A percentile compares a stretch with the other conserved stretches of the same genome.
Evolutionary conservation across 139 green algal species (phyloP).

Genomic region (Yamagishiella unicocca): DNA sequence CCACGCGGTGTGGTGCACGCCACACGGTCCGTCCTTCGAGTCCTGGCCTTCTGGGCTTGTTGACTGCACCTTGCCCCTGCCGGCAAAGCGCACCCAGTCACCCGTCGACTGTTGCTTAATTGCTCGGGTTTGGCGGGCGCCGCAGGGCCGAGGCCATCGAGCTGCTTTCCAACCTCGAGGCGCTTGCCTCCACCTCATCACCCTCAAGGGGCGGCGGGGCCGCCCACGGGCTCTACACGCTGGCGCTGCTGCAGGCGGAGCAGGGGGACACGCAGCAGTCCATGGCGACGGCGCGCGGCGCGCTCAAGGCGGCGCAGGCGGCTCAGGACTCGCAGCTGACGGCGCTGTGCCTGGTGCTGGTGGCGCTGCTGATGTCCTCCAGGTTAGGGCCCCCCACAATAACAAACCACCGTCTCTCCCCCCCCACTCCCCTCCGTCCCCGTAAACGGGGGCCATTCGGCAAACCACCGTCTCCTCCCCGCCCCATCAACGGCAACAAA

Average conservation of each 20-base stretch:
- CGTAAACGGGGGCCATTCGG: too few relatives aligned
- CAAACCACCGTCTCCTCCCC: too few relatives aligned
- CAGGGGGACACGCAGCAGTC: slow-evolving; percentile 9
- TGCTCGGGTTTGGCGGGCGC: too few relatives aligned
- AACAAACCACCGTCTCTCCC: too few relatives aligned
- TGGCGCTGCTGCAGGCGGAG: slow-evolving; percentile 50
- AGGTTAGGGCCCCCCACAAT: slow-evolving; percentile 1
- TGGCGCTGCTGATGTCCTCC: slow-evolving; percentile 36
- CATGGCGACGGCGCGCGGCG: background rate
- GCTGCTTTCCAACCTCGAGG: background rate
- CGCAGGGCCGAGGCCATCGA: slow-evolving; percentile 18
- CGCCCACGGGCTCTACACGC: slow-evolving; percentile 21
- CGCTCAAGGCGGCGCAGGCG: slow-evolving; percentile 17
- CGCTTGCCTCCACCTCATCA: background rate
- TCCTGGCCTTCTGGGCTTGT: too few relatives aligned
- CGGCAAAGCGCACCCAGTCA: too few relatives aligned
- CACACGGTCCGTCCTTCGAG: too few relatives aligned
- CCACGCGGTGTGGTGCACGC: too few relatives aligned
- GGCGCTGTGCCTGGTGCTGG: slow-evolving; percentile 32
- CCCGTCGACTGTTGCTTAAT: too few relatives aligned
- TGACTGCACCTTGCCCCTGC: too few relatives aligned
- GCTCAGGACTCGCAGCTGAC: slow-evolving; percentile 16
- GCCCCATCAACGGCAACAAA: too few relatives aligned
- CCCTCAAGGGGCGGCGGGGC: background rate
- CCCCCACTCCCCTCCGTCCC: too few relatives aligned